phyloP scores from a whole-genome alignment of 2,329 filamentous ascomycete genomes.

The Endoconidiophora polonica region DNA sequence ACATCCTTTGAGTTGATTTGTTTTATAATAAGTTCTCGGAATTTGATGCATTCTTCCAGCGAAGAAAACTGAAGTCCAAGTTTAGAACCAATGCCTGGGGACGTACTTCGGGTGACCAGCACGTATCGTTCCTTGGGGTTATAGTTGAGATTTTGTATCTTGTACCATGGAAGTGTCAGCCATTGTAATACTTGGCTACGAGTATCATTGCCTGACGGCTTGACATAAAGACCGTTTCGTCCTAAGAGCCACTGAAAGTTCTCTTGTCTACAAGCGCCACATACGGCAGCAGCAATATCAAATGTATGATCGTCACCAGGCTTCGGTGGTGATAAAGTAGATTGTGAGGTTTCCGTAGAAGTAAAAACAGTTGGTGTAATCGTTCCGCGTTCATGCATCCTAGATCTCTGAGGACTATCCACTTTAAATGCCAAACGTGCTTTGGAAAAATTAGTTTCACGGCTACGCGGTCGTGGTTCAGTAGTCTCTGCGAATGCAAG shows the following conservation, averaged over 20 bases:
- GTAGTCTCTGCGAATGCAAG: background rate
- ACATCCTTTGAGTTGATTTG: too few species aligned
- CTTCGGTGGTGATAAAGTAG: background rate
- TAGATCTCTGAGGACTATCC: too few species aligned
- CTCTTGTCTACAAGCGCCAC: slow-evolving; percentile 1
- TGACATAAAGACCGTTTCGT: too few species aligned
- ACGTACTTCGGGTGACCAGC: background rate
- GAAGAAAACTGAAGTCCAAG: slow-evolving; percentile 4
- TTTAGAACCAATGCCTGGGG: background rate
- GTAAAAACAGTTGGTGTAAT: background rate
- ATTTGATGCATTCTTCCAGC: background rate
- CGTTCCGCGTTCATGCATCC: background rate
- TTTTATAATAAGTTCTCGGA: too few species aligned
- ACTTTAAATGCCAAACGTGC: background rate
- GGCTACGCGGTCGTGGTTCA: background rate
- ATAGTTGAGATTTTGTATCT: slow-evolving; percentile 3
- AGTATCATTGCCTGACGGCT: too few species aligned
- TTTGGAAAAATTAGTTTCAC: background rate
- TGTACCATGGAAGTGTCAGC: slow-evolving; percentile 1
- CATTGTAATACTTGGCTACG: background rate
- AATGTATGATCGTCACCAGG: background rate
- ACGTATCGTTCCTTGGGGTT: background rate
- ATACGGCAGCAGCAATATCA: slow-evolving; percentile 6
- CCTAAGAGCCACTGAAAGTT: slow-evolving; percentile 6
- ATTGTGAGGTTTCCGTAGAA: background rate